Percentiles rank a stretch among this genome's conserved stretches.
Evolutionary conservation across 2,329 filamentous ascomycete species (phyloP).

Genomic region (Phialophora verrucosa): DNA sequence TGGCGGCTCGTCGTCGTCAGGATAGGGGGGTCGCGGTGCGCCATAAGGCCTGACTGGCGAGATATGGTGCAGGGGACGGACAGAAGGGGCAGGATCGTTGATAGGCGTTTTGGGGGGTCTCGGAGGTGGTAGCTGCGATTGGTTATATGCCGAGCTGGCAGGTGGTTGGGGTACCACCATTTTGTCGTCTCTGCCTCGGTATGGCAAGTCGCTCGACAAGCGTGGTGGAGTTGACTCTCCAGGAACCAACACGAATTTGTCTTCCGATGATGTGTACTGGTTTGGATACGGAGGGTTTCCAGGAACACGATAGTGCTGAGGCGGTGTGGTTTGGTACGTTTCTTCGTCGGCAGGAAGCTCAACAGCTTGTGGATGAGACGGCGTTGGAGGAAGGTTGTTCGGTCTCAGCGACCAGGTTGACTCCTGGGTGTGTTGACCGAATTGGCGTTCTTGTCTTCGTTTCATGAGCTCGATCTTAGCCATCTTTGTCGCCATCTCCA

Average conservation of each 20-base stretch:
- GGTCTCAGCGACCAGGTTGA: conserved; percentile 41
- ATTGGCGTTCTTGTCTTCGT: conserved; percentile 62
- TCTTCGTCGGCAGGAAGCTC: conserved; percentile 66
- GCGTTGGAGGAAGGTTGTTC: conserved; percentile 43
- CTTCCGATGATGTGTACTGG: conserved; percentile 60
- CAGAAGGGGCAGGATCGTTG: conserved; percentile 35
- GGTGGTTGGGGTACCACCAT: conserved; percentile 42
- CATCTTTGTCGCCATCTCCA: conserved; percentile 77
- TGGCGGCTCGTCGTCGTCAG: conserved; percentile 74
- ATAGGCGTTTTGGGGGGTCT: conserved; percentile 79
- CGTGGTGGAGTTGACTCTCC: conserved; percentile 57
- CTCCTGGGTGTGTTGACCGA: conserved; percentile 42
- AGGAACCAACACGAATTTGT: conserved; percentile 70
- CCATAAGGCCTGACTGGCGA: conserved; percentile 44
- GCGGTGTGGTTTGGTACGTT: conserved; percentile 41
- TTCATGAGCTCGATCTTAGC: conserved; percentile 82
- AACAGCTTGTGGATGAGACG: conserved; percentile 57
- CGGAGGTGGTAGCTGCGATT: conserved; percentile 63
- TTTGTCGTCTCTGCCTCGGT: conserved; percentile 47
- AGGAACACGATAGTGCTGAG: conserved; percentile 39
- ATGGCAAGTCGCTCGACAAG: conserved; percentile 40
- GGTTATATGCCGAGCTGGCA: conserved; percentile 40
- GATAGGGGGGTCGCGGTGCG: conserved; percentile 67
- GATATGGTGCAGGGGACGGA: conserved; percentile 41
- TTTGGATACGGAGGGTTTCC: conserved; percentile 46